Evolutionary conservation across 345 rosid species (phyloP), one percentile per base, ranked within the genome.

Genomic region (Nephelium lappaceum): DNA sequence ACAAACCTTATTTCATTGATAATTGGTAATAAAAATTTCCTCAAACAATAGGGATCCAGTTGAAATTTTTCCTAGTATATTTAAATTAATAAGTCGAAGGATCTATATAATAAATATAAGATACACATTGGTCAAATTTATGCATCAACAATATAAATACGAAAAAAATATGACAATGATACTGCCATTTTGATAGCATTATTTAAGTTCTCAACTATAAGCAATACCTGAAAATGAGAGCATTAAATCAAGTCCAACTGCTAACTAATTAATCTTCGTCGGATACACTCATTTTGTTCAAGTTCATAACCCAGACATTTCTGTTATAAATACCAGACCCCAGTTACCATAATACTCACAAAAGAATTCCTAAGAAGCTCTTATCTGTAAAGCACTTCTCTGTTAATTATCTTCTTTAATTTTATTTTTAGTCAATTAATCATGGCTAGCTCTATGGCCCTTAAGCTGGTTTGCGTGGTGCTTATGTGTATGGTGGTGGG

Each of bases 401-500:
- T 61, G 31, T 8, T 61, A 23, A 2, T 31, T 31, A 31, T 31
- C 36, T 31, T 31, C 36, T 31, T 31, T 31, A 31, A 31, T 31
- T 31, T 31, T 31, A 31, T 31, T 2, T 31, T 31, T 31, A 31
- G 4, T 39, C 71, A 5, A 64, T 69, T 10, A 18, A 51, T 71
- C 16, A 76, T 67, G 72, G 79, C 79, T 55, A 36, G 27, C 19
- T 57, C 16, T 23, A 6, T 68, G 36, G 74, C 49, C 0, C 16
- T 49, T 6, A 76, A 67, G 75, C 24, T 80, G 18, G 69, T 39
- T 47, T 62, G 75, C 38, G 45, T 55, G 57, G 71, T 79, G 71
- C 47, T 82, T 15, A 19, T 85, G 27, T 75, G 78, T 69, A 42
- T 82, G 79, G 74, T 75, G 66, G 70, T 45, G 42, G 82, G 74